These are phyloP conservation scores for Phytophthora multivora DNA, from an alignment of 352 stramenopile genomes.

Conservation along the genomic window DNA sequence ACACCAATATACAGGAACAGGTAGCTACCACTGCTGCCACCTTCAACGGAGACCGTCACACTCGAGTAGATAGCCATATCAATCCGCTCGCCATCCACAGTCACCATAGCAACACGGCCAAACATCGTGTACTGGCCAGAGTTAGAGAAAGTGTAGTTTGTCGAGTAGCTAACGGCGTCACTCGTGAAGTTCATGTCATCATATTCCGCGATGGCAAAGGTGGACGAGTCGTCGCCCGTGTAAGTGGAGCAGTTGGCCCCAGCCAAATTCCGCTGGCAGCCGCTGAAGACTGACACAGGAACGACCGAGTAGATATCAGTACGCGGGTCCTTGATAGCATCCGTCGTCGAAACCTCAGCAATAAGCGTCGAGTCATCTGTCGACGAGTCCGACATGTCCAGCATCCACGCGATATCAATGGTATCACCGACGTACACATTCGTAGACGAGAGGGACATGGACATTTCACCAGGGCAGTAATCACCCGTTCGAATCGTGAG, in stretches of 20 bases:
- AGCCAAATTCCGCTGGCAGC: slow-evolving; percentile 56
- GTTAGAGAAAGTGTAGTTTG: slow-evolving; percentile 58
- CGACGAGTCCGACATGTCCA: slow-evolving; percentile 62
- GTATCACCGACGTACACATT: slow-evolving; percentile 52
- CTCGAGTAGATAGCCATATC: slow-evolving; percentile 86
- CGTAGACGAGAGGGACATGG: slow-evolving; percentile 57
- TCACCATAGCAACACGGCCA: slow-evolving; percentile 73
- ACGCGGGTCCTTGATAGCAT: slow-evolving; percentile 56
- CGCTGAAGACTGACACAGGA: slow-evolving; percentile 72
- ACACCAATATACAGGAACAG: slow-evolving; percentile 78
- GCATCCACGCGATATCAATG: slow-evolving; percentile 62
- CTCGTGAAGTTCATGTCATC: slow-evolving; percentile 71
- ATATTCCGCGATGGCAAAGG: slow-evolving; percentile 54
- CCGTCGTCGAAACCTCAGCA: slow-evolving; percentile 63
- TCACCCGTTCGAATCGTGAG: slow-evolving; percentile 66
- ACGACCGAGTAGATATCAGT: slow-evolving; percentile 67
- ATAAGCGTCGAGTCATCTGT: slow-evolving; percentile 61
- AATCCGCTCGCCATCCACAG: slow-evolving; percentile 70
- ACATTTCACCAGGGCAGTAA: slow-evolving; percentile 74
- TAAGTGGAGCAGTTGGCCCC: slow-evolving; percentile 74
- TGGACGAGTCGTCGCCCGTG: slow-evolving; percentile 56
- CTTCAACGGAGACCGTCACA: slow-evolving; percentile 58
- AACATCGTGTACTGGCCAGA: slow-evolving; percentile 73
- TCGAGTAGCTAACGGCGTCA: slow-evolving; percentile 53
- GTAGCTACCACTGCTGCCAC: slow-evolving; percentile 47